Evolutionary conservation across 2,329 filamentous ascomycete genomes (phyloP), one percentile per base, ranked within the genome.

Genomic region (Talaromyces islandicus): DNA sequence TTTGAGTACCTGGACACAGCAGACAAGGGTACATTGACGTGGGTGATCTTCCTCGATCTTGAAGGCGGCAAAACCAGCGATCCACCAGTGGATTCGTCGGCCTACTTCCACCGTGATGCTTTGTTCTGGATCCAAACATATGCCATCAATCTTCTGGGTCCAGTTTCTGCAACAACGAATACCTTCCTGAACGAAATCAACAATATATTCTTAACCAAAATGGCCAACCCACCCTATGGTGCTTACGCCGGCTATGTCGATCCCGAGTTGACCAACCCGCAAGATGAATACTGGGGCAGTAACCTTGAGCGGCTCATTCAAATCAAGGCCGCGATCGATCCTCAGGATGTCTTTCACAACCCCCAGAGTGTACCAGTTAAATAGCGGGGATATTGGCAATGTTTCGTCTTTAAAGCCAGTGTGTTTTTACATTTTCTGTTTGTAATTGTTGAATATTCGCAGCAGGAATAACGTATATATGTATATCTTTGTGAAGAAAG

Each of bases 221-320:
- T 76, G 11, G 69, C 74, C 1, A 69, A 73, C 2, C 74, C 74
- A 0, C 59, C 57, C 27, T 70, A 78, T 52, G 81, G 81, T 11
- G 81, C 83, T 0, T 89, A 88, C 69, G 80, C 85, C 0, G 86
- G 85, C 2, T 88, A 88, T 64, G 81, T 88, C 2, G 85, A 88
- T 66, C 79, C 79, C 1, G 70, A 70, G 4, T 67, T 87, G 35
- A 64, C 64, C 2, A 64, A 75, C 58, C 76, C 78, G 9, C 81
- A 84, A 65, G 64, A 73, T 57, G 75, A 78, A 9, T 87, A 87
- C 67, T 87, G 83, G 83, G 80, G 80, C 0, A 65, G 74, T 0
- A 85, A 85, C 62, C 69, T 85, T 41, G 69, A 75, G 0, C 65
- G 62, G 9, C 71, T 87, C 54, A 72, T 78, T 56, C 57, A 70